Percentiles rank a stretch among this genome's conserved stretches.
Conservation (phyloP, 2,329 filamentous ascomycete species). For the Botrytis elliptica region DNA sequence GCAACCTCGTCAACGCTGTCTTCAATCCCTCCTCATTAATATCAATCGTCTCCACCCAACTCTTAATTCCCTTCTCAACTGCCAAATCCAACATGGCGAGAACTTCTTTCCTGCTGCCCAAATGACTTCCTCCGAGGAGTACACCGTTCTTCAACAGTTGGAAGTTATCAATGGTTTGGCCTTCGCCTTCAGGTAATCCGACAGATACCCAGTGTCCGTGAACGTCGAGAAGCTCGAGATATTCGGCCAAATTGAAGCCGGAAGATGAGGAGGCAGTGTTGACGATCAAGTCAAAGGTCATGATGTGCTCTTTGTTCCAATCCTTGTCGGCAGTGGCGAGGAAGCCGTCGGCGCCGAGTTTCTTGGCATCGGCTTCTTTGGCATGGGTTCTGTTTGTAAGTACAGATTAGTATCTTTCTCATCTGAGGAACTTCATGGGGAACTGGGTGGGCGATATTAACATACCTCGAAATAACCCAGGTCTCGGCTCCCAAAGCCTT, state of each 20-base stretch:
- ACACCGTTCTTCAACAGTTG: slow-evolving; percentile 73
- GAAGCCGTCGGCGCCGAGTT: slow-evolving; percentile 61
- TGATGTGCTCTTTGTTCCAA: slow-evolving; percentile 56
- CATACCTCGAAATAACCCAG: slow-evolving; percentile 57
- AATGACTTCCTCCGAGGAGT: slow-evolving; percentile 68
- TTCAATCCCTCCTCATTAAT: slow-evolving; percentile 69
- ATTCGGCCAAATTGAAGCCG: slow-evolving; percentile 66
- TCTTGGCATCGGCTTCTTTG: slow-evolving; percentile 58
- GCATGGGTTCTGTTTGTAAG: slow-evolving; percentile 43
- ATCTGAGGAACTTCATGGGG: background rate
- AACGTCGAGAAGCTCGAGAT: slow-evolving; percentile 77
- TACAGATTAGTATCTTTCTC: background rate
- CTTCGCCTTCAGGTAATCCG: slow-evolving; percentile 74
- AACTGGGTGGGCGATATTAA: background rate
- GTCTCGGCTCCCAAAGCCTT: slow-evolving; percentile 64
- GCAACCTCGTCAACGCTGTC: slow-evolving; percentile 67
- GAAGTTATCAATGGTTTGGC: slow-evolving; percentile 70
- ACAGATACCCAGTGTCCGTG: slow-evolving; percentile 79
- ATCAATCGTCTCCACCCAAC: slow-evolving; percentile 71
- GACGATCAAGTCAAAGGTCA: slow-evolving; percentile 74
- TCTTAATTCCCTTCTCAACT: slow-evolving; percentile 65
- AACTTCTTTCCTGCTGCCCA: slow-evolving; percentile 69
- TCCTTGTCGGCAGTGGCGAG: slow-evolving; percentile 56
- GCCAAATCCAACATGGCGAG: slow-evolving; percentile 70
- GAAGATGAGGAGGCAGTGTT: slow-evolving; percentile 69